Evolutionary conservation across 306 rosid genomes (phyloP).

Genomic region (Vigna nakashimae): DNA sequence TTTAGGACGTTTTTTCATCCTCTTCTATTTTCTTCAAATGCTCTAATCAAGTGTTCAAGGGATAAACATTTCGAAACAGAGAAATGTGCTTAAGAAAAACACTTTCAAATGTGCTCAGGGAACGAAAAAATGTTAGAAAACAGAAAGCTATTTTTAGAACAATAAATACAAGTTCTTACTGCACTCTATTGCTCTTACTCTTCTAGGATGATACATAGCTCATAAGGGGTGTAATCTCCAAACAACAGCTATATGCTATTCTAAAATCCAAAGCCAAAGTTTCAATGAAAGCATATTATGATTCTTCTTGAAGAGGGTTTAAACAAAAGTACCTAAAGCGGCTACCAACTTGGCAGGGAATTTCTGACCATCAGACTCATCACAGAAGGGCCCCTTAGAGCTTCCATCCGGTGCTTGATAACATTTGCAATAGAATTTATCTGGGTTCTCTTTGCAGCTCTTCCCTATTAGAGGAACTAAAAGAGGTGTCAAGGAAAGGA

Average conservation of each 20-base stretch:
- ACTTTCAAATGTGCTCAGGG: no score
- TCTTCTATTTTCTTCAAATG: no score
- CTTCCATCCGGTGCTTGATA: slow-evolving; percentile 38
- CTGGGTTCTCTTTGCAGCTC: slow-evolving; percentile 49
- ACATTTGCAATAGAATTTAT: slow-evolving; percentile 54
- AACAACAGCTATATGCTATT: neutral
- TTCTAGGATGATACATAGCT: neutral
- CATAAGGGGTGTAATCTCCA: no score
- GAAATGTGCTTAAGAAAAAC: no score
- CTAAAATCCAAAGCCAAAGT: neutral
- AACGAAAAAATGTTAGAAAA: no score
- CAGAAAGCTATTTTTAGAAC: no score
- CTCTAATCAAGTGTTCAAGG: no score
- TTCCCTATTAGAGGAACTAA: slow-evolving; percentile 55
- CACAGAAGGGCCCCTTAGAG: slow-evolving; percentile 17
- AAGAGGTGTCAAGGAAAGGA: slow-evolving; percentile 44
- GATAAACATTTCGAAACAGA: no score
- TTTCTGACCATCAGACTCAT: slow-evolving; percentile 20
- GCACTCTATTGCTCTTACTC: neutral
- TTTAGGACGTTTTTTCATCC: no score
- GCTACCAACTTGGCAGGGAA: slow-evolving; percentile 48
- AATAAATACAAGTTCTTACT: no score
- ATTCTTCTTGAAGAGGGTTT: slow-evolving; percentile 33
- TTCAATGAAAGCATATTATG: slow-evolving; percentile 11
- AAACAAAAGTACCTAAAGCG: slow-evolving; percentile 43